These are phyloP conservation scores for Capsella bursapastoris DNA, from an alignment of 345 rosid genomes.

Conservation along the genomic window DNA sequence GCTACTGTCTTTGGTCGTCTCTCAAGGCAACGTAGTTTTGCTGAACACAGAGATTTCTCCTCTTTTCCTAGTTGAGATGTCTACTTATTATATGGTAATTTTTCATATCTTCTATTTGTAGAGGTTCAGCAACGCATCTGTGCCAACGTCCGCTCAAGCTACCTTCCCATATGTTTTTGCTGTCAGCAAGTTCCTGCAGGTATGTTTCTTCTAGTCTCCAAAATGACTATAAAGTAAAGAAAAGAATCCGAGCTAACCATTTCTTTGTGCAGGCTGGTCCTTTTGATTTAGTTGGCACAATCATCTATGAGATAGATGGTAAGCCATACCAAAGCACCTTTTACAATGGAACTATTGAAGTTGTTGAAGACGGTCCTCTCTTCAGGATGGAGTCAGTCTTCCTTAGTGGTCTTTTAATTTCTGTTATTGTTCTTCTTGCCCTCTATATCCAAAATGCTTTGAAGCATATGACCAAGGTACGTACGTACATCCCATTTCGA, in stretches of 20 bases:
- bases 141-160: conserved; percentile 74
- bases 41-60: neutral
- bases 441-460: conserved; percentile 76
- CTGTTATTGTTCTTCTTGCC: conserved; percentile 61
- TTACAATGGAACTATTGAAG: conserved; percentile 93
- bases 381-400: conserved; percentile 86
- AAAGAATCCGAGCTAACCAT: neutral
- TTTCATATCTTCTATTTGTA: conserved; percentile 39
- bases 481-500: conserved; percentile 43
- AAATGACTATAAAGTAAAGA: neutral
- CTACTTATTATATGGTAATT: neutral
- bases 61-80: neutral
- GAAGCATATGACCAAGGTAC: conserved; percentile 79
- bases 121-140: conserved; percentile 84
- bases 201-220: conserved; percentile 31
- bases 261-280: conserved; percentile 65
- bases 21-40: neutral
- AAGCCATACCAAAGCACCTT: conserved; percentile 73
- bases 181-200: conserved; percentile 92
- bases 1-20: neutral
- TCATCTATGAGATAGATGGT: conserved; percentile 79
- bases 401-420: conserved; percentile 73
- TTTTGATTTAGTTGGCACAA: conserved; percentile 89
- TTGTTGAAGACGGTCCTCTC: conserved; percentile 78
- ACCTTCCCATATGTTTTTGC: conserved; percentile 81